These are phyloP conservation scores for Pneumocystis canis DNA, from an alignment of 1,139 yeast species.

Conservation along the genomic window DNA sequence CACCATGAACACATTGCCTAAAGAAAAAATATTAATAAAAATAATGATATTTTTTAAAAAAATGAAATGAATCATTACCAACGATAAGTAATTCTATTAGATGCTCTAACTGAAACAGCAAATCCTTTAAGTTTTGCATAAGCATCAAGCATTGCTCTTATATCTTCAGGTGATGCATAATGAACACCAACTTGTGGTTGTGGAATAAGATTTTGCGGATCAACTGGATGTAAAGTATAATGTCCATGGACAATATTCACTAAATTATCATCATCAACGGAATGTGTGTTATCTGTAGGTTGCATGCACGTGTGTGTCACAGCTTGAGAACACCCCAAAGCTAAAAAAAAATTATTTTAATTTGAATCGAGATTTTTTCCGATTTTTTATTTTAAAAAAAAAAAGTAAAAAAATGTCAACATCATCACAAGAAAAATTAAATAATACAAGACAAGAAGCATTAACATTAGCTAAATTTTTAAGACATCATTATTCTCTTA, in stretches of 20 bases:
- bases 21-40: neutral
- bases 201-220: neutral
- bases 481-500: conserved; percentile 49
- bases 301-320: neutral
- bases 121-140: conserved; percentile 4
- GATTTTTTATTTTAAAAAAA: too few relatives aligned
- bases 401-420: too few relatives aligned
- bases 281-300: neutral
- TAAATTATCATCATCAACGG: neutral
- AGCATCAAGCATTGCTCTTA: conserved; percentile 1
- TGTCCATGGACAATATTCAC: neutral
- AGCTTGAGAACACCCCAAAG: too few relatives aligned
- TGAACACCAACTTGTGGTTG: conserved; percentile 5
- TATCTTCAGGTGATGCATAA: conserved; percentile 3
- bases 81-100: conserved; percentile 2
- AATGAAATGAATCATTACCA: neutral
- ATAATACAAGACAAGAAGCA: conserved; percentile 22
- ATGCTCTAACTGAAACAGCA: conserved; percentile 3
- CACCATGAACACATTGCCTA: conserved; percentile 6
- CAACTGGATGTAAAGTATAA: neutral
- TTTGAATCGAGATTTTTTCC: too few relatives aligned
- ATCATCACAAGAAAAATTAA: neutral
- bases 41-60: too few relatives aligned
- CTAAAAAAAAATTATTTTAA: too few relatives aligned
- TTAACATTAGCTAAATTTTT: conserved; percentile 56